Base-by-base conservation (phyloP, 2,329 filamentous ascomycete species). In the Stromatinia cepivora region DNA sequence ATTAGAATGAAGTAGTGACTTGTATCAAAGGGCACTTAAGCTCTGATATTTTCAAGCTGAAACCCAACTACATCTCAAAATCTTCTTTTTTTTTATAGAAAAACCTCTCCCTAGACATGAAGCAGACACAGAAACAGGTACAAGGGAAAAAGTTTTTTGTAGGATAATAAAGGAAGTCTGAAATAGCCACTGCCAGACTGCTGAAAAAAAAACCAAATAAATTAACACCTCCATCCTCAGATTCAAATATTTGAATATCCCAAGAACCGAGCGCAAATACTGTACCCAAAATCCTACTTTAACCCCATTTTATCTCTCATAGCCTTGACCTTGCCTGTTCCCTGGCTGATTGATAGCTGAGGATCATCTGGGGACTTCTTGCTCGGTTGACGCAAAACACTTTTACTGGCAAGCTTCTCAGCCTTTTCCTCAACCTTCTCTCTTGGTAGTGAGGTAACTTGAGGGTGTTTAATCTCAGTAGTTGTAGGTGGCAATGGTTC, bases 101-200 rank as follows among this genome's bases (percentile, higher is more conserved):
- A 31, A 34, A 34, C 34, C 7, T 6, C 34, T 34, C 7, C 1
- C 7, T 34, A 13, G 36, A 13, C 36, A 39, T 39, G 2, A 17
- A 6, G 20, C 4, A n/a, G n/a, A 25, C 7, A 0, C 1, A 25
- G 1, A 50, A 48, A 5, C 0, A n/a, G 4, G 1, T 7, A 17
- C 0, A 3, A 13, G 31, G 3, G 1, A 50, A 15, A 15, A 2
- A n/a, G 4, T 13, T 9, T 9, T 46, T 5, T 13, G 4, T 36
- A 0, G 2, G 4, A 34, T 22, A n/a, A 22, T 48, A 1, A n/a
- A 34, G n/a, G 17, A 22, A 34, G 10, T 45, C 20, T 36, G 11
- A 34, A 2, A 62, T 34, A 10, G 1, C 1, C 10, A 6, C 20
- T n/a, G 31, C 20, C 8, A 15, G 22, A 34, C 31, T 62, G 22